These are phyloP conservation scores for Penicillium sp. DNA, from an alignment of 2,329 filamentous ascomycete genomes.

Conservation along the genomic window DNA sequence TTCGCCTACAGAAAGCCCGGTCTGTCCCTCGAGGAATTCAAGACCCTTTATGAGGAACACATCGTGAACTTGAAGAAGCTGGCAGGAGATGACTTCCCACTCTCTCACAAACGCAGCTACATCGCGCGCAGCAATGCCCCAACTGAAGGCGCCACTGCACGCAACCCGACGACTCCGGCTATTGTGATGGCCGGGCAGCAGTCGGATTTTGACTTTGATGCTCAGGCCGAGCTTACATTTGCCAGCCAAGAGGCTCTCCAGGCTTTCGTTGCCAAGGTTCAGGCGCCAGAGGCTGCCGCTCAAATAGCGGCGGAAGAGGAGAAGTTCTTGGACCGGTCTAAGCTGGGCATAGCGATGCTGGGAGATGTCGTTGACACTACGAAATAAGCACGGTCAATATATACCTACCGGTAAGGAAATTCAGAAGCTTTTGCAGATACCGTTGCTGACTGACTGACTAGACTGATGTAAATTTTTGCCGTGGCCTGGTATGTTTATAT, in stretches of 20 bases:
- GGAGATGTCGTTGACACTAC: conserved; percentile 4
- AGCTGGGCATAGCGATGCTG: conserved; percentile 12
- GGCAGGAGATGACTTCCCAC: conserved; percentile 18
- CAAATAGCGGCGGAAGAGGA: conserved; percentile 22
- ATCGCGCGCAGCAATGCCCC: conserved; percentile 15
- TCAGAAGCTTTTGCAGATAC: too few species aligned
- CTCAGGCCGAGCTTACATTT: conserved; percentile 19
- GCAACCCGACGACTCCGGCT: conserved; percentile 18
- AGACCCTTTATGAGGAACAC: conserved; percentile 21
- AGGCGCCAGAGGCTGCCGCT: conserved; percentile 16
- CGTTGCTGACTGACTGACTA: too few species aligned
- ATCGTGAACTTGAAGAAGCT: conserved; percentile 19
- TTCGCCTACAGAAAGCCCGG: conserved; percentile 20
- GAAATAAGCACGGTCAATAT: not conserved
- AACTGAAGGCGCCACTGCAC: conserved; percentile 10
- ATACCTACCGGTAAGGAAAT: not conserved
- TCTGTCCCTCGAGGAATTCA: conserved; percentile 20
- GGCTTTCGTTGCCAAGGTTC: conserved; percentile 17
- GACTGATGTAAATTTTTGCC: too few species aligned
- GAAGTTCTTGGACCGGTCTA: conserved; percentile 19
- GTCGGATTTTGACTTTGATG: conserved; percentile 20
- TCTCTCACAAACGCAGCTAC: conserved; percentile 20
- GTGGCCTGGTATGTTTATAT: too few species aligned
- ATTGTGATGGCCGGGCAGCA: conserved; percentile 18
- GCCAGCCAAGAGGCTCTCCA: conserved; percentile 17